Conservation (phyloP, 495 filamentous ascomycete genomes). For the Penicillium canariense region DNA sequence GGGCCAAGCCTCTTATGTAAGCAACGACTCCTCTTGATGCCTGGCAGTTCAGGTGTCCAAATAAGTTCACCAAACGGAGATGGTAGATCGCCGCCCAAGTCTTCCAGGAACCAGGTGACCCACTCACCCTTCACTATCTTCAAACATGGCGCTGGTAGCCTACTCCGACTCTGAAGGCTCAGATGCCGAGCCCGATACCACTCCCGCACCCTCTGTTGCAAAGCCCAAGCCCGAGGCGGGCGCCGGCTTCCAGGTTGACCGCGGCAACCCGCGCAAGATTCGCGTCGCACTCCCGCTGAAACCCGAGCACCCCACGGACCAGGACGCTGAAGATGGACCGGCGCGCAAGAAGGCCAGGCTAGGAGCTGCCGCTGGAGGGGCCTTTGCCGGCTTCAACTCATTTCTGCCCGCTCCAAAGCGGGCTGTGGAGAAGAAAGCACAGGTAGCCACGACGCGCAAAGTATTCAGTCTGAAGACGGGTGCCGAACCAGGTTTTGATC, state of each 20-base stretch:
- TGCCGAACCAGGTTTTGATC: slow-evolving; percentile 72
- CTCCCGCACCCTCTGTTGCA: slow-evolving; percentile 30
- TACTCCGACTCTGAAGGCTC: slow-evolving; percentile 86
- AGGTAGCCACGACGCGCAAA: slow-evolving; percentile 32
- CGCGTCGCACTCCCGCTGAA: slow-evolving; percentile 64
- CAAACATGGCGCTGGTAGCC: slow-evolving; percentile 68
- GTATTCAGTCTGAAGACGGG: slow-evolving; percentile 74
- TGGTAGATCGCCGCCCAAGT: too few relatives aligned
- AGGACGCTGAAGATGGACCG: slow-evolving; percentile 53
- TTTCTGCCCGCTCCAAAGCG: slow-evolving; percentile 86
- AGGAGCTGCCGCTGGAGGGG: slow-evolving; percentile 45
- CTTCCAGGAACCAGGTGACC: neutral
- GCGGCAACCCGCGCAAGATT: slow-evolving; percentile 78
- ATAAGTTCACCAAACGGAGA: too few relatives aligned
- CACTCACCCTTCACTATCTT: neutral
- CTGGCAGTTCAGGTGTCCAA: neutral
- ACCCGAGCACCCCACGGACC: slow-evolving; percentile 40
- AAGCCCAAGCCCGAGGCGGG: slow-evolving; percentile 64
- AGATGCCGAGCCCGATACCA: slow-evolving; percentile 50
- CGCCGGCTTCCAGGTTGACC: slow-evolving; percentile 53
- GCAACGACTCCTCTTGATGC: neutral
- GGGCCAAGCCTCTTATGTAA: too few relatives aligned
- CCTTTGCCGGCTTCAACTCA: slow-evolving; percentile 76
- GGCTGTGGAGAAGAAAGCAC: slow-evolving; percentile 35
- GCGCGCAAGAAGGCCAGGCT: slow-evolving; percentile 69